Evolutionary conservation across 257 asterid species (phyloP).

Genomic region (Eustoma russellianum): DNA sequence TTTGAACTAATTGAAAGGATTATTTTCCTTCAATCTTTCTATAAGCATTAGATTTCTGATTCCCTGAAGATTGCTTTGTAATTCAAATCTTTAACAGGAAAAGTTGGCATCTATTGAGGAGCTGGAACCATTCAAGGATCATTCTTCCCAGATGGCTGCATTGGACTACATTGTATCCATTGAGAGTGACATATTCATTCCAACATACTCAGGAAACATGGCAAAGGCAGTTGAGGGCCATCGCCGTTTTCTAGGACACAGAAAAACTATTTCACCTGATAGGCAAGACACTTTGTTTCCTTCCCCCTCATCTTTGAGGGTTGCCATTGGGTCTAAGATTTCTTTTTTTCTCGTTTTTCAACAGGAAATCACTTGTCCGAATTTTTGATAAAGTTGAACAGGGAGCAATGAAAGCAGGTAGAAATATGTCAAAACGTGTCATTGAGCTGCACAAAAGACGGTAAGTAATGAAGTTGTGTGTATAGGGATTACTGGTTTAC

Average conservation of each 20-base stretch:
- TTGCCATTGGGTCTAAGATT: not conserved
- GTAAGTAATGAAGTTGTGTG: constrained; percentile 19
- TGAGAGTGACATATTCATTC: constrained; percentile 89
- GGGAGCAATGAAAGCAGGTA: constrained; percentile 71
- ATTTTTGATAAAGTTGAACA: constrained; percentile 62
- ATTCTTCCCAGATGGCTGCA: constrained; percentile 97
- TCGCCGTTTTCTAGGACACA: constrained; percentile 90
- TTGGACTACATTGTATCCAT: constrained; percentile 87
- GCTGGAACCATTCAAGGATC: constrained; percentile 69
- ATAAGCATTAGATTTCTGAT: not conserved
- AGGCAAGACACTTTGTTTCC: constrained; percentile 31
- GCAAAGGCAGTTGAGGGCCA: constrained; percentile 98
- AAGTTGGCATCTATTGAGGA: constrained; percentile 73
- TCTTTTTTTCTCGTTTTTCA: constrained; percentile 5
- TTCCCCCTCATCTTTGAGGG: too few relatives aligned
- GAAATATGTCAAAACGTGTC: constrained; percentile 49
- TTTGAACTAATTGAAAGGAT: too few relatives aligned
- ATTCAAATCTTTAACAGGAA: constrained; percentile 43
- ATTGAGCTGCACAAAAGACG: constrained; percentile 62
- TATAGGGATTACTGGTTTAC: too few relatives aligned
- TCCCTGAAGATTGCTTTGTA: constrained; percentile 9
- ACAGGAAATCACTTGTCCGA: constrained; percentile 80
- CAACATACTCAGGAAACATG: constrained; percentile 92
- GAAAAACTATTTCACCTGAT: constrained; percentile 82
- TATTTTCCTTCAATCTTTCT: too few relatives aligned